Base-by-base conservation (phyloP, 177 flowering plant genomes). In the Vitis hybrid region DNA sequence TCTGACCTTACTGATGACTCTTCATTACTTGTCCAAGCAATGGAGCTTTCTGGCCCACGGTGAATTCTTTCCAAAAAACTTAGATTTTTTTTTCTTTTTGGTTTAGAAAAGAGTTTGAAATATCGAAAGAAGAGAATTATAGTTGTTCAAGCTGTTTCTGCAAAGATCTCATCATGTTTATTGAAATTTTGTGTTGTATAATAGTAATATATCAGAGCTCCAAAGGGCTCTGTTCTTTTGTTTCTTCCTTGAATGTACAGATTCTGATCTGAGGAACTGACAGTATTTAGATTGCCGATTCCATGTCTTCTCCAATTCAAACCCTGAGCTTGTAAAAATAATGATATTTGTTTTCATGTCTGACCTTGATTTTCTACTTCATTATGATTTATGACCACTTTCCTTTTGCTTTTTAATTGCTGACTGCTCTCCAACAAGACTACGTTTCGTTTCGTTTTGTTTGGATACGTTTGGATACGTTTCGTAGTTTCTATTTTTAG, bases 41-140 rank as follows among this genome's bases (percentile, higher is more conserved):
- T 89, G 75, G 93, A 87, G 75, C 87, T 89, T 21, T 89, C 93
- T 19, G 93, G 93, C 19, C 93, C 91, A 6, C 79, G 91, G 72
- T 89, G 83, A 87, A 64, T 39, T 14, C 30, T 39, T 11, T 67
- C 45, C 32, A n/a, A 17, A 61, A 52, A 48, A 62, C 21, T 8
- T 6, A 14, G 3, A 18, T 4, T 9, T 49, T 70, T 56, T 64
- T 34, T 23, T 8, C 54, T 10, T 18, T 73, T n/a, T 21, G 45
- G 45, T 6, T 39, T 39, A 39, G 17, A 58, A 55, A 59, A 65
- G 17, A 34, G 45, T n/a, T 18, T 18, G 51, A 56, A 39, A 61
- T 4, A 34, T 11, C 6, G 2, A 17, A 75, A 45, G 23, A 63
- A 62, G 17, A 26, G 10, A 39, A 5, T 56, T 52, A 76, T 60